Percentiles rank a stretch among this genome's conserved stretches.
Evolutionary conservation across 2,329 filamentous ascomycete genomes (phyloP).

Genomic region (Calonectria montana): DNA sequence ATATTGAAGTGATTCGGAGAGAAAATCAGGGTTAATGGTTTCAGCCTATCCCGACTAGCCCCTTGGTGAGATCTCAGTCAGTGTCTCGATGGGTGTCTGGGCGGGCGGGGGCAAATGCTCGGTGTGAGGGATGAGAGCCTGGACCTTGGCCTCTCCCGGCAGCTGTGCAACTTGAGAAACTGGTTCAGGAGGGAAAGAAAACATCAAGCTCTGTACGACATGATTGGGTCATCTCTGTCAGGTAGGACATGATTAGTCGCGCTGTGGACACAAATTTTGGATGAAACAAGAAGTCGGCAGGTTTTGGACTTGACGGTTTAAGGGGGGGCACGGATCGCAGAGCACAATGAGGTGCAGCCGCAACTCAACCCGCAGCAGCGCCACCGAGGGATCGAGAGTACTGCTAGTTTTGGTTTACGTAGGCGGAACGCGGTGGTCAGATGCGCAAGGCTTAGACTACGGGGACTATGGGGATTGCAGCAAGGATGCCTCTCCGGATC

Average conservation of each 20-base stretch:
- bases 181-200: neutral
- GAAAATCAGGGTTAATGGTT: neutral
- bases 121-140: neutral
- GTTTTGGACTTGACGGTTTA: conserved; percentile 3
- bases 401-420: neutral
- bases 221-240: neutral
- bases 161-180: neutral
- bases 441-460: conserved; percentile 7
- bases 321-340: conserved; percentile 6
- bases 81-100: neutral
- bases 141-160: neutral
- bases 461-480: neutral
- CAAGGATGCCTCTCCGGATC: conserved; percentile 3
- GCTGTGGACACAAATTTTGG: conserved; percentile 18
- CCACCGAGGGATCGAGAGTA: neutral
- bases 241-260: neutral
- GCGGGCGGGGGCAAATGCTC: neutral
- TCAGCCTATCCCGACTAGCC: neutral
- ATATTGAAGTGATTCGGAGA: neutral
- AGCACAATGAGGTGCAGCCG: neutral
- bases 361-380: neutral
- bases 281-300: conserved; percentile 24
- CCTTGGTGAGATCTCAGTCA: neutral
- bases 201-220: neutral
- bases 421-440: neutral